phyloP scores from a whole-genome alignment of 179 eudicot species.

The Silene vulgaris region DNA sequence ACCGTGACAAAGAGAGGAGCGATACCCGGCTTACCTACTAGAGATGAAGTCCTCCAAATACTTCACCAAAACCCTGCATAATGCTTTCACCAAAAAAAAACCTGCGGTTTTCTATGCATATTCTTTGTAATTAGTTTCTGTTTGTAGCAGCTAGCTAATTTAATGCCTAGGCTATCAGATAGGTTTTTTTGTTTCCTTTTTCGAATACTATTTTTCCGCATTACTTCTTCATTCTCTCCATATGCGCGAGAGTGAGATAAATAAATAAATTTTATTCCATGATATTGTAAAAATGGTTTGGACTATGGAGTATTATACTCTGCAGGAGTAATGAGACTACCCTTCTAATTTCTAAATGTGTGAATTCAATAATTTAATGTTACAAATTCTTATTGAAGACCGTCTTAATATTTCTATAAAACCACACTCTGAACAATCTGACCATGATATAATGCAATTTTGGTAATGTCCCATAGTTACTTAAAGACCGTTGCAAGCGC shows the following conservation, averaged over 20 bases:
- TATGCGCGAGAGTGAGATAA: neutral
- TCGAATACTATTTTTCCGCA: neutral
- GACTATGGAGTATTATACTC: neutral
- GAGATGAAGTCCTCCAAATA: conserved; percentile 40
- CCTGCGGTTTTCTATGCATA: neutral
- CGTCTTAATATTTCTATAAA: no score
- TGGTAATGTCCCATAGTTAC: no score
- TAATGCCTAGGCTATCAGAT: conserved; percentile 1
- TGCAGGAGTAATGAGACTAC: neutral
- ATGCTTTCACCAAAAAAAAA: neutral
- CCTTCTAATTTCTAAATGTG: no score
- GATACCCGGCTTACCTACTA: conserved; percentile 65
- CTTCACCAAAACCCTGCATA: conserved; percentile 23
- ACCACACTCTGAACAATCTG: no score
- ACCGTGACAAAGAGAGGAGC: conserved; percentile 72
- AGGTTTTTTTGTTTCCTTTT: neutral
- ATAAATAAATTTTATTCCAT: no score
- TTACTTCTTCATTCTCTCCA: neutral
- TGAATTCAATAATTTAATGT: no score
- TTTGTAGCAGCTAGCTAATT: conserved; percentile 3
- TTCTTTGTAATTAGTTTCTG: neutral
- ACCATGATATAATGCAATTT: no score
- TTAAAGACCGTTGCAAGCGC: no score
- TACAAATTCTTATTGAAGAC: no score
- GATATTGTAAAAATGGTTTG: neutral